phyloP scores from a whole-genome alignment of 2,329 filamentous ascomycete species.

The Dactylella cylindrospora region DNA sequence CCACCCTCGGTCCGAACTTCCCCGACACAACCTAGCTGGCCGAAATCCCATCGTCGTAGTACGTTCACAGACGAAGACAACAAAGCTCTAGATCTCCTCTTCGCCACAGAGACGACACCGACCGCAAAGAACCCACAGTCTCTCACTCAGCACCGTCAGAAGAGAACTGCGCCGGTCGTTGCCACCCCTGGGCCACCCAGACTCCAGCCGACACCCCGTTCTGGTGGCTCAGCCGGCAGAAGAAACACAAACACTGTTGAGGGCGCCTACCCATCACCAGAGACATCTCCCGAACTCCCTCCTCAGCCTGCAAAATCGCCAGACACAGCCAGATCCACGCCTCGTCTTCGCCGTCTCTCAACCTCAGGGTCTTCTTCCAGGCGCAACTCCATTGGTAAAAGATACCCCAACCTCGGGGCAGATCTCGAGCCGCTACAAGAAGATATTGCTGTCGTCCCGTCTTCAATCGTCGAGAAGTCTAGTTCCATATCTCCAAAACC shows the following conservation, averaged over 20 bases:
- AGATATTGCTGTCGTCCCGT: constrained; percentile 12
- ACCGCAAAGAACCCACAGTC: constrained; percentile 15
- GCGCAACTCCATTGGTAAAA: constrained; percentile 10
- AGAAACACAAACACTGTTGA: constrained; percentile 25
- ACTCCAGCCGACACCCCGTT: constrained; percentile 1
- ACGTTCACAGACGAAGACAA: constrained; percentile 41
- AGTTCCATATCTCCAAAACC: constrained; percentile 24
- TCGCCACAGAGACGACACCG: constrained; percentile 28
- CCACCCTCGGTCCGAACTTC: constrained; percentile 5
- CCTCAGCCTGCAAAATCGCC: constrained; percentile 12
- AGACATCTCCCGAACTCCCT: constrained; percentile 36
- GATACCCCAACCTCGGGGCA: constrained; percentile 12
- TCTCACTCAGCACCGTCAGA: constrained; percentile 7
- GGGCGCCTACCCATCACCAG: constrained; percentile 39
- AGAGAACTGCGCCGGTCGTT: constrained; percentile 11
- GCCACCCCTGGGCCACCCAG: constrained; percentile 20
- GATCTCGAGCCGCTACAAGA: constrained; percentile 34
- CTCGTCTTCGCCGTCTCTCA: constrained; percentile 25
- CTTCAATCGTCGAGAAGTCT: constrained; percentile 6
- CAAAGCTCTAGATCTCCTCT: constrained; percentile 27
- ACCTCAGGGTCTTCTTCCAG: constrained; percentile 19
- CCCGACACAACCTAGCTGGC: background rate
- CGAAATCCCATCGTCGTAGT: background rate
- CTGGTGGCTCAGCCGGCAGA: constrained; percentile 17
- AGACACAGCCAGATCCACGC: constrained; percentile 29